Evolutionary conservation across 495 filamentous ascomycete species (phyloP), one percentile per base, ranked within the genome.

Genomic region (Achaetomiella virescens): DNA sequence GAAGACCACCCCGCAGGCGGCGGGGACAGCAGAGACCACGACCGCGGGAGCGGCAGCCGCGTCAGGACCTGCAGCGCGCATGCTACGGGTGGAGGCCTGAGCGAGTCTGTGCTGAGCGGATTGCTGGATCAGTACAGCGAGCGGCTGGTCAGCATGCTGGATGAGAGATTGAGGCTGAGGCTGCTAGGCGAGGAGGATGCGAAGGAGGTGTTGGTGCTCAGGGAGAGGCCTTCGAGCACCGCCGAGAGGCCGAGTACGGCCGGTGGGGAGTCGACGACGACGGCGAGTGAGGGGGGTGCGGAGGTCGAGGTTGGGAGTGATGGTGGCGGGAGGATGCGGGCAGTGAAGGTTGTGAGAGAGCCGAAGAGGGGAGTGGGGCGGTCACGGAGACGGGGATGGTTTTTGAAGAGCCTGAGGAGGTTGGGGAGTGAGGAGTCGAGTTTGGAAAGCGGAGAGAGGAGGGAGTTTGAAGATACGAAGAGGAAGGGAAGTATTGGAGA

Each of bases 81-180:
- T 45, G 36, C n/a, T n/a, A n/a, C n/a, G 5, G 52, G 43, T 6
- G 77, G 75, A 51, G 68, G 72, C 18, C 66, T 85, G 46, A 81
- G 77, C 59, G 84, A 87, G 62, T 73, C 70, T 8, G 70, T 81
- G 48, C 77, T 89, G 61, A 80, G 73, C 22, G 81, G 82, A 43
- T 62, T 88, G 37, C 72, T 90, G 12, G 87, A 90, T 62, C 77
- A 85, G 64, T 89, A 89, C 59, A 85, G 84, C 6, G 87, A 89
- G 47, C 74, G 80, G 51, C 67, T 89, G 35, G 80, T 88, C 18
- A 80, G 72, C 51, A 78, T 89, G 78, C 75, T 90, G 22, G 87
- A 88, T 53, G 85, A 89, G 68, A 84, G 82, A 63, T 75, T 90
- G 33, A 61, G 76, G 54, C 53, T 80, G 25, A 42, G 65, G 45